Evolutionary conservation across 208 protist genomes (phyloP).

Genomic region (Trypanosomatidae sp.): DNA sequence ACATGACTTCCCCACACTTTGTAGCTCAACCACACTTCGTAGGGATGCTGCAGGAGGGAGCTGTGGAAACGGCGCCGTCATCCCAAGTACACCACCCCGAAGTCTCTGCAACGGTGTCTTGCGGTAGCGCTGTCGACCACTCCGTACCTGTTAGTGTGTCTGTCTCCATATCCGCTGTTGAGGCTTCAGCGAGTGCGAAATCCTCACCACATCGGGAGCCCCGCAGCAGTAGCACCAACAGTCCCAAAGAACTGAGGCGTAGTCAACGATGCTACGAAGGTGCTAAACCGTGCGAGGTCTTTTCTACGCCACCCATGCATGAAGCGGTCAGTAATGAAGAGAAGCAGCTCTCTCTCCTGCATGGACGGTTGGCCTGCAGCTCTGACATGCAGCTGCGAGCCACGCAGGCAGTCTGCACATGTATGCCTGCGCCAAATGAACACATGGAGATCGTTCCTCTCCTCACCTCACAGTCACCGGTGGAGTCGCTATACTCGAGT

Average conservation of each 20-base stretch:
- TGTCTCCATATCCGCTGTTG: not conserved
- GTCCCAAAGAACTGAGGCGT: not conserved
- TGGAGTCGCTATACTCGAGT: constrained; percentile 5
- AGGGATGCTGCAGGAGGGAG: not conserved
- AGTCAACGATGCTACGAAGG: no score
- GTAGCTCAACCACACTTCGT: not conserved
- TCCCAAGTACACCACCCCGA: not conserved
- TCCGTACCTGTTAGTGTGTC: not conserved
- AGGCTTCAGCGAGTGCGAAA: not conserved
- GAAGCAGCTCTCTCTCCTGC: constrained; percentile 6
- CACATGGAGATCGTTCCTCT: constrained; percentile 7
- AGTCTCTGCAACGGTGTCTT: not conserved
- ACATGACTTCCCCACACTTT: not conserved
- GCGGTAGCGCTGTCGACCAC: not conserved
- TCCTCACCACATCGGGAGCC: not conserved
- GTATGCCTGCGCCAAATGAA: constrained; percentile 7
- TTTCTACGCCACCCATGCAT: not conserved
- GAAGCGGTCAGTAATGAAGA: constrained; percentile 2
- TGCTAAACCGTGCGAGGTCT: not conserved
- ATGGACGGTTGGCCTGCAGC: not conserved
- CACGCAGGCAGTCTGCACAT: not conserved
- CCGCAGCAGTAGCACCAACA: not conserved
- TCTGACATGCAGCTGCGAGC: not conserved
- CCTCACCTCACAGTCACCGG: constrained; percentile 7
- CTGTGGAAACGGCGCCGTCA: not conserved